These are phyloP conservation scores for Fusarium sp. DNA, from an alignment of 2,329 filamentous ascomycete species.

Conservation along the genomic window DNA sequence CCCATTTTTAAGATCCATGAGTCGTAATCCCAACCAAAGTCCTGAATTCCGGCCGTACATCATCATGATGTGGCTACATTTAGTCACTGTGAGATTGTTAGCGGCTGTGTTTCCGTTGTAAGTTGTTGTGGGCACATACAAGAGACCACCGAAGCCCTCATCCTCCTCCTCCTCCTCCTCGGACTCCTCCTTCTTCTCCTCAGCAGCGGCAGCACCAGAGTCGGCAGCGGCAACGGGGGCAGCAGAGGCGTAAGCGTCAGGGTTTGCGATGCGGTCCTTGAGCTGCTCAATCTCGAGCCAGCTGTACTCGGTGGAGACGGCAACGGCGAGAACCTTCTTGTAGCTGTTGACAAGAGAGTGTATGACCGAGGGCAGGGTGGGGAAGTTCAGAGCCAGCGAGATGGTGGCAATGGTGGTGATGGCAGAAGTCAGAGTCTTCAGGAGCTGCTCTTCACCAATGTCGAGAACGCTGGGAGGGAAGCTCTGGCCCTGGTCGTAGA, in stretches of 20 bases:
- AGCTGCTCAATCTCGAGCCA: constrained; percentile 97
- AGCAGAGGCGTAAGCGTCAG: constrained; percentile 90
- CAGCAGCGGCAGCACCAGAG: constrained; percentile 65
- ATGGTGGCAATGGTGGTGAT: constrained; percentile 89
- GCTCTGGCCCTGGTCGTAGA: constrained; percentile 97
- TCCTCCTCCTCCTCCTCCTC: constrained; percentile 77
- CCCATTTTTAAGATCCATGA: constrained; percentile 53
- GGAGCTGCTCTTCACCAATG: constrained; percentile 93
- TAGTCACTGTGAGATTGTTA: constrained; percentile 64
- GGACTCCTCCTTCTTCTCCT: constrained; percentile 75
- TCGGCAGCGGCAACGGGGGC: constrained; percentile 75
- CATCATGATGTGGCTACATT: constrained; percentile 53
- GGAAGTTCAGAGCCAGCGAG: constrained; percentile 94
- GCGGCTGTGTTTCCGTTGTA: constrained; percentile 30
- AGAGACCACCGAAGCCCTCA: constrained; percentile 84
- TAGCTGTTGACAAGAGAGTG: constrained; percentile 97
- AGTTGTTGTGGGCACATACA: constrained; percentile 59
- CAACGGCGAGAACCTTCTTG: constrained; percentile 95
- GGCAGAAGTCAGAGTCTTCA: constrained; percentile 83
- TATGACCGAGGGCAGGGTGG: constrained; percentile 94
- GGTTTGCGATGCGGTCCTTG: constrained; percentile 99
- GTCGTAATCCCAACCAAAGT: constrained; percentile 60
- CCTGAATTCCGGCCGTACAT: constrained; percentile 56
- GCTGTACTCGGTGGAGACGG: constrained; percentile 88
- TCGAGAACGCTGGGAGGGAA: constrained; percentile 90